These are phyloP conservation scores for Cercospora sp. DNA, from an alignment of 2,329 filamentous ascomycete species.

Conservation along the genomic window DNA sequence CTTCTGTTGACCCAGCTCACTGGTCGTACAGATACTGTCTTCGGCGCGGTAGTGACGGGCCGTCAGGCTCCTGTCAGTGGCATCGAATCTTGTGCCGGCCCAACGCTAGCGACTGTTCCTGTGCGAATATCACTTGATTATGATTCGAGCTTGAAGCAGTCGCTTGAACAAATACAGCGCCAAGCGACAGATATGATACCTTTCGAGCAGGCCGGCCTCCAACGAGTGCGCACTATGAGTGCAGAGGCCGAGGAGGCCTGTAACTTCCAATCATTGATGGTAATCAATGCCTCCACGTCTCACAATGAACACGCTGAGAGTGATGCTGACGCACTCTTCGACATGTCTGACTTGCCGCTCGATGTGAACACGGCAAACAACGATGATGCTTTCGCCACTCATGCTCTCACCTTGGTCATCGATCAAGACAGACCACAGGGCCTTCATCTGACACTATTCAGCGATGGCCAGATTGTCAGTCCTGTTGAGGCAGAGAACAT, in stretches of 20 bases:
- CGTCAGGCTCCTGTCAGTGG: conserved; percentile 14
- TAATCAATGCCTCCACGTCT: conserved; percentile 48
- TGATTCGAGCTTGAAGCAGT: not conserved
- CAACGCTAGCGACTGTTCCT: conserved; percentile 21
- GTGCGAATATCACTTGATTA: conserved; percentile 6
- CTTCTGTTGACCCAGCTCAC: conserved; percentile 13
- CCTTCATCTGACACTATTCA: not conserved
- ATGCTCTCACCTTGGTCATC: conserved; percentile 4
- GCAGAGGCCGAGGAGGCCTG: conserved; percentile 44
- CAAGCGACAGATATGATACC: conserved; percentile 19
- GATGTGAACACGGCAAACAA: not conserved
- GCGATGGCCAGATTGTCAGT: not conserved
- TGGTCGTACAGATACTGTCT: conserved; percentile 12
- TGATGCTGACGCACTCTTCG: not conserved
- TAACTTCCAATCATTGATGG: conserved; percentile 57
- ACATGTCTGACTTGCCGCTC: not conserved
- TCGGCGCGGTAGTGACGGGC: conserved; percentile 14
- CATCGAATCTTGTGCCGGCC: conserved; percentile 14
- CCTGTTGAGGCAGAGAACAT: not conserved
- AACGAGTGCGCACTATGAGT: conserved; percentile 1
- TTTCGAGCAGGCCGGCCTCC: conserved; percentile 18
- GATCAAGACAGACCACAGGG: not conserved
- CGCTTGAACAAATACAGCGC: conserved; percentile 11
- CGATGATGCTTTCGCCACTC: conserved; percentile 1
- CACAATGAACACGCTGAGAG: not conserved